Conservation (phyloP, 176 grass and related monocot species). For the Triticum dicoccoides region DNA sequence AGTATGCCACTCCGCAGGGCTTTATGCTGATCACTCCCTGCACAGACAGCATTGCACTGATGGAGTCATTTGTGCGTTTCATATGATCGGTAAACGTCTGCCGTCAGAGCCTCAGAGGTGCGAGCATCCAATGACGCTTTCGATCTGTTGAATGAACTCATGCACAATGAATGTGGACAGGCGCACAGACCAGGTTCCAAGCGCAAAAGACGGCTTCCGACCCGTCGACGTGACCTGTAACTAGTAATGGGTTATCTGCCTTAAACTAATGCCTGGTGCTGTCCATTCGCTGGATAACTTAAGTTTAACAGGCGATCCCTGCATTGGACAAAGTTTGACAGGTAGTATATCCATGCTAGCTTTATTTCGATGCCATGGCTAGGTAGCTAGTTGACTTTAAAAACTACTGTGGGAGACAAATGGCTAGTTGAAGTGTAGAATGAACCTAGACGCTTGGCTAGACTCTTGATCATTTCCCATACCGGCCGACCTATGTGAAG, state of each 20-base stretch:
- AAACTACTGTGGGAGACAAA: not conserved
- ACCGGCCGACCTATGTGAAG: not conserved
- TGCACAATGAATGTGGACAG: not conserved
- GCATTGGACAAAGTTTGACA: not conserved
- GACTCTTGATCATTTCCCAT: not conserved
- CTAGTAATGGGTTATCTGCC: not conserved
- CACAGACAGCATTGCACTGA: constrained; percentile 10
- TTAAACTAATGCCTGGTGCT: not conserved
- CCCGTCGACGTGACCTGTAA: not conserved
- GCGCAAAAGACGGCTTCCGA: not conserved
- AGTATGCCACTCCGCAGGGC: constrained; percentile 69
- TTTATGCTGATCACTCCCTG: constrained; percentile 61
- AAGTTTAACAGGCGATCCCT: not conserved
- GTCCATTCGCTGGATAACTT: not conserved
- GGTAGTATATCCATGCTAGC: not conserved
- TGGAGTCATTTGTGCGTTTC: not conserved
- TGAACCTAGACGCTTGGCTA: not conserved
- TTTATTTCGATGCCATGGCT: not conserved
- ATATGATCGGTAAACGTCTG: not conserved
- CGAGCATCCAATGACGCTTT: not conserved
- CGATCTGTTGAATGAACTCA: not conserved
- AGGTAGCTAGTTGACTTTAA: not conserved
- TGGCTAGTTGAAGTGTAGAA: not conserved
- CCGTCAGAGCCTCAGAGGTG: not conserved
- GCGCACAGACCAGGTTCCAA: not conserved